Conservation (phyloP, 441 rosid genomes). For the Croton setiger region DNA sequence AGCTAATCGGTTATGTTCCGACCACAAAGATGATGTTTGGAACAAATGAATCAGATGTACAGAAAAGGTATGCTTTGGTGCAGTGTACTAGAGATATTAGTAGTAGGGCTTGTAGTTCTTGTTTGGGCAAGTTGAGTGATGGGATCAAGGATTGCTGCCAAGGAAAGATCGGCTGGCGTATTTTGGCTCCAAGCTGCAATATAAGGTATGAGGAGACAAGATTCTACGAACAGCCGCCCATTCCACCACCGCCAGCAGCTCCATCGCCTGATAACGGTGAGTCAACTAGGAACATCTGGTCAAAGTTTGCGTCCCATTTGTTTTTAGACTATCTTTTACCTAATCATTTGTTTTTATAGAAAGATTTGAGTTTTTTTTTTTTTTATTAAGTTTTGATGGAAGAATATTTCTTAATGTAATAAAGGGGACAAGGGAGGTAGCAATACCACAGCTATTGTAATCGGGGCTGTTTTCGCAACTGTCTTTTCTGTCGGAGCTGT, state of each 20-base stretch:
- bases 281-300: constrained; percentile 1
- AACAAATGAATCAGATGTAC: constrained; percentile 11
- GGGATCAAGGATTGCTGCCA: constrained; percentile 12
- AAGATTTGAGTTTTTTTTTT: not conserved
- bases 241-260: constrained; percentile 16
- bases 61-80: constrained; percentile 24
- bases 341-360: not conserved
- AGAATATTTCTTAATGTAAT: not conserved
- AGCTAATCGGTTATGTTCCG: constrained; percentile 3
- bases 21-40: constrained; percentile 12
- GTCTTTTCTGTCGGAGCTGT: constrained; percentile 15
- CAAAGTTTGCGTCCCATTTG: not conserved
- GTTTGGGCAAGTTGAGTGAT: constrained; percentile 10
- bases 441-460: constrained; percentile 14
- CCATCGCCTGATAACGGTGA: constrained; percentile 18
- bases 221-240: constrained; percentile 19
- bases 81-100: constrained; percentile 39
- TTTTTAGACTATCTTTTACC: not conserved
- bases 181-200: constrained; percentile 34
- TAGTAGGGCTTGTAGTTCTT: constrained; percentile 17
- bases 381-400: not conserved
- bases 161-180: constrained; percentile 32
- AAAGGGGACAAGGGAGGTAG: constrained; percentile 20
- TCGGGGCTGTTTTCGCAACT: constrained; percentile 10
- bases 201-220: constrained; percentile 24